Evolutionary conservation across 2,329 filamentous ascomycete species (phyloP).

Genomic region (Neopestalotiopsis sp.): DNA sequence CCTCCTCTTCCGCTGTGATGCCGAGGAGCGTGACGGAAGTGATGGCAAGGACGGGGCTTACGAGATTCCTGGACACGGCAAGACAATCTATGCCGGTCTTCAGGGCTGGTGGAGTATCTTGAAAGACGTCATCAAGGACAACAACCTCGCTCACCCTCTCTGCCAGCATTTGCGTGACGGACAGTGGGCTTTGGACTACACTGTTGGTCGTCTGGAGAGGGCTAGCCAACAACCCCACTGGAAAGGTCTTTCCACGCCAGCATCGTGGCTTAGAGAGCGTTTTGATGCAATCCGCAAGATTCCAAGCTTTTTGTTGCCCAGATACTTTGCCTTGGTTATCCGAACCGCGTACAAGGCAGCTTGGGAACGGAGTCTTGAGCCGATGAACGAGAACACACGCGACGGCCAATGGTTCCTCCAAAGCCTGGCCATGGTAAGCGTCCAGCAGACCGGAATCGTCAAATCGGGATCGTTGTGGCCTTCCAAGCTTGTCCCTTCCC

Average conservation of each 20-base stretch:
- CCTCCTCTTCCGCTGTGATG: conserved; percentile 86
- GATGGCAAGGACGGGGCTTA: conserved; percentile 86
- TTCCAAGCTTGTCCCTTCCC: conserved; percentile 78
- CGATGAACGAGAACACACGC: conserved; percentile 79
- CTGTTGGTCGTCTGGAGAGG: conserved; percentile 76
- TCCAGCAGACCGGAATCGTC: conserved; percentile 88
- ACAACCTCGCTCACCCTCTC: conserved; percentile 89
- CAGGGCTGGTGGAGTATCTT: conserved; percentile 98
- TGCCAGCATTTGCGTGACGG: conserved; percentile 92
- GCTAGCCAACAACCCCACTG: conserved; percentile 69
- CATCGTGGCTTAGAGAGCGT: conserved; percentile 80
- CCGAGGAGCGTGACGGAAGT: conserved; percentile 82
- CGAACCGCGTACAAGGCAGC: conserved; percentile 87
- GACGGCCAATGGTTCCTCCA: conserved; percentile 89
- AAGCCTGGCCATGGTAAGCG: conserved; percentile 85
- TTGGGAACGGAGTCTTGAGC: conserved; percentile 75
- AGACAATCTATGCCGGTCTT: conserved; percentile 92
- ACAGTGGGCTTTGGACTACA: conserved; percentile 91
- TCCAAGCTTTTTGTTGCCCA: conserved; percentile 86
- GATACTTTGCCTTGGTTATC: conserved; percentile 90
- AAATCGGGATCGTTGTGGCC: conserved; percentile 92
- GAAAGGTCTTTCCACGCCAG: conserved; percentile 65
- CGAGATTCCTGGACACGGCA: conserved; percentile 80
- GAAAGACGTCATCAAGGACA: conserved; percentile 81
- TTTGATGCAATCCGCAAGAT: conserved; percentile 86